phyloP scores from a whole-genome alignment of 2,329 filamentous ascomycete species.

The Xylariales sp. region DNA sequence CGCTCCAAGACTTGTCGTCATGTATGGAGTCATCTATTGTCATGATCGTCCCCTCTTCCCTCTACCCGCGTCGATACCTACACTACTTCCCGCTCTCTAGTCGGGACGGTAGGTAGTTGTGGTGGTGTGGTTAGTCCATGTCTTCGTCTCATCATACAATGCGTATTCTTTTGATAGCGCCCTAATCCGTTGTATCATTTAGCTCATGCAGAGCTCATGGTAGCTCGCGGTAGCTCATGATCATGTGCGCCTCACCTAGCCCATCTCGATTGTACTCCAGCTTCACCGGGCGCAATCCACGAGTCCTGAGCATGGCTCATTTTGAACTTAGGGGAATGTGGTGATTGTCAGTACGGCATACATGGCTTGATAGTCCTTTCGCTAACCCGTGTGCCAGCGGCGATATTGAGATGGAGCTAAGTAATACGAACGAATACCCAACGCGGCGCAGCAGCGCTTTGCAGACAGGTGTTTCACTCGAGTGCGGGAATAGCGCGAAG shows the following conservation, averaged over 20 bases:
- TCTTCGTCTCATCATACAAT: neutral
- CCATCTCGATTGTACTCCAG: constrained; percentile 2
- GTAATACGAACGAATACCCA: neutral
- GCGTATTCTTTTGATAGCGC: neutral
- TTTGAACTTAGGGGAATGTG: neutral
- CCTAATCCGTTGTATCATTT: too few species aligned
- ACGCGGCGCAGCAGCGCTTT: neutral
- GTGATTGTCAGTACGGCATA: neutral
- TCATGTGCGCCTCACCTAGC: too few species aligned
- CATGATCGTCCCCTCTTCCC: neutral
- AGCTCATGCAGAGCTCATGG: too few species aligned
- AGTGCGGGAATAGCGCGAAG: neutral
- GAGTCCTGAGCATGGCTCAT: neutral
- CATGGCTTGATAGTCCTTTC: neutral
- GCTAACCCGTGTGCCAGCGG: constrained; percentile 4
- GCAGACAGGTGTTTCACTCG: neutral
- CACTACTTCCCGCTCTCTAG: constrained; percentile 5
- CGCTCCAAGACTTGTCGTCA: neutral
- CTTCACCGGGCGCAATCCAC: neutral
- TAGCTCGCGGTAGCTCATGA: too few species aligned
- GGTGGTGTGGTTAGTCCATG: too few species aligned
- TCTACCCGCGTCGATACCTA: neutral
- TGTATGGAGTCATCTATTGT: neutral
- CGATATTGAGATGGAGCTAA: neutral
- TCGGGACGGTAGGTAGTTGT: too few species aligned